Conservation (phyloP, 164 flowering plant species). For the Liriodendron chinense region DNA sequence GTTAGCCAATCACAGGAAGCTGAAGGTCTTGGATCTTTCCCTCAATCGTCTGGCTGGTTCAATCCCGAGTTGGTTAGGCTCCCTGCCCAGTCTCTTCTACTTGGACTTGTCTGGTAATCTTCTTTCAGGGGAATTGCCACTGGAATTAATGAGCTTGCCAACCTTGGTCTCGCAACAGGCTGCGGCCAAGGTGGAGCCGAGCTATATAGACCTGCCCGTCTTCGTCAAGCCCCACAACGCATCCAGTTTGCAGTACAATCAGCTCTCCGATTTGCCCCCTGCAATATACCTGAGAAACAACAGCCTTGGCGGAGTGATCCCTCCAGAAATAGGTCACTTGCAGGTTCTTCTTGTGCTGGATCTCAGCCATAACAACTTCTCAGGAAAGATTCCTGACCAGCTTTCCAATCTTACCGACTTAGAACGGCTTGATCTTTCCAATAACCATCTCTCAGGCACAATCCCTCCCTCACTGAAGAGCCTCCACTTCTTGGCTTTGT, state of each 20-base stretch:
- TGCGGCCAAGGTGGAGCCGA: constrained; percentile 18
- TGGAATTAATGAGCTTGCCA: constrained; percentile 28
- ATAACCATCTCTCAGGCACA: constrained; percentile 46
- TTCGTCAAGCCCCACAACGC: constrained; percentile 43
- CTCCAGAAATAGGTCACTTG: constrained; percentile 50
- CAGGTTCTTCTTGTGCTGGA: constrained; percentile 47
- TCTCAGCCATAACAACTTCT: constrained; percentile 48
- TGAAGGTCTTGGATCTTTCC: constrained; percentile 55
- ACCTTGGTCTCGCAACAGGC: constrained; percentile 23
- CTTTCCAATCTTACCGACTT: constrained; percentile 50
- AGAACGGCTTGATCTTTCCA: constrained; percentile 54
- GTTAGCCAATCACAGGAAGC: constrained; percentile 34
- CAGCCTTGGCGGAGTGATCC: constrained; percentile 49
- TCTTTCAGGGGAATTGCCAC: constrained; percentile 48
- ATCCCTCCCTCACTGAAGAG: constrained; percentile 52
- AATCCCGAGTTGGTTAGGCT: constrained; percentile 55
- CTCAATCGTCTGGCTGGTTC: constrained; percentile 42
- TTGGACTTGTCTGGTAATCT: constrained; percentile 50
- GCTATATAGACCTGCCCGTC: constrained; percentile 51
- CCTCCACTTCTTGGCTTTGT: constrained; percentile 54
- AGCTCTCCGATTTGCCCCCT: constrained; percentile 55
- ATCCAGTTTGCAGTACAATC: constrained; percentile 48
- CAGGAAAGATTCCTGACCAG: constrained; percentile 52
- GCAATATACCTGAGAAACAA: constrained; percentile 52
- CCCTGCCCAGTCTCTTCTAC: constrained; percentile 51